Conservation (phyloP, 345 rosid genomes). For the Salix udensis region DNA sequence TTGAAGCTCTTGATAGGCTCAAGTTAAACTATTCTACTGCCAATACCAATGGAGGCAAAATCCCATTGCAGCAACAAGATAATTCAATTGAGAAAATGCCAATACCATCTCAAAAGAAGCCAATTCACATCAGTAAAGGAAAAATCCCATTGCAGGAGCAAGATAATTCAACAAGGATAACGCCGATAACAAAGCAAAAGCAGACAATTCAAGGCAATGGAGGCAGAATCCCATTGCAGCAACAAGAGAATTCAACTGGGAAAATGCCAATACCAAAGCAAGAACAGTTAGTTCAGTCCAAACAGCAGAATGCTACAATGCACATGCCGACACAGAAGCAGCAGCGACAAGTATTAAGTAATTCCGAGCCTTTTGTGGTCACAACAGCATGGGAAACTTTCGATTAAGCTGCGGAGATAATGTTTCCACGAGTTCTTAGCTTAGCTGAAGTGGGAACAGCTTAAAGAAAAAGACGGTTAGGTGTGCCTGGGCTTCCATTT, state of each 20-base stretch:
- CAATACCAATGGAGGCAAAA: conserved; percentile 5
- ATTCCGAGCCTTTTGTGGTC: conserved; percentile 15
- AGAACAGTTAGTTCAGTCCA: neutral
- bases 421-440: neutral
- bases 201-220: neutral
- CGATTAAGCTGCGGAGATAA: conserved; percentile 8
- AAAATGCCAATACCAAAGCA: neutral
- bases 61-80: neutral
- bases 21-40: conserved; percentile 11
- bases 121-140: conserved; percentile 7
- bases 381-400: conserved; percentile 32
- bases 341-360: conserved; percentile 6
- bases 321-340: neutral
- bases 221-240: neutral
- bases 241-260: neutral
- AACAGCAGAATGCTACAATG: neutral
- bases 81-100: neutral
- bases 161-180: neutral
- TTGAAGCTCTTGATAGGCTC: conserved; percentile 23
- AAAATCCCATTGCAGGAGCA: conserved; percentile 8
- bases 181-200: neutral
- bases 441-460: neutral
- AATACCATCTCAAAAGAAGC: neutral
- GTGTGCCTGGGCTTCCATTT: neutral
- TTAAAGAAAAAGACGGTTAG: neutral